Conservation (phyloP, 306 rosid species). For the Sicyos baderoa region DNA sequence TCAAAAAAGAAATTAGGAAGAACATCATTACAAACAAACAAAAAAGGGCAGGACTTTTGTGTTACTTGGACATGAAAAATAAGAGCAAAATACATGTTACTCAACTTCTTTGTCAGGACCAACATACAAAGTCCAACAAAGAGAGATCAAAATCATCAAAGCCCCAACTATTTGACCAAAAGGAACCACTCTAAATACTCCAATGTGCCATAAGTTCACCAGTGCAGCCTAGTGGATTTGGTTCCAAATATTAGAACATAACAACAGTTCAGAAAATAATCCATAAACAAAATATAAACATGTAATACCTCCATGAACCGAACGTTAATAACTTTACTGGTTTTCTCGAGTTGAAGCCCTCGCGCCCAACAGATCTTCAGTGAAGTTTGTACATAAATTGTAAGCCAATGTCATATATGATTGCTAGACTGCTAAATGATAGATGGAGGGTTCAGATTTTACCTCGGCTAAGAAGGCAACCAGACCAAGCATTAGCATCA, state of each 20-base stretch:
- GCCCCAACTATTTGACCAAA: slow-evolving; percentile 49
- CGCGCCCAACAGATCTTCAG: slow-evolving; percentile 64
- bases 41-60: too few relatives aligned
- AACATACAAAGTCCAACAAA: slow-evolving; percentile 50
- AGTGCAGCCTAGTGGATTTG: slow-evolving; percentile 44
- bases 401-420: neutral
- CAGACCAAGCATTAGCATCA: slow-evolving; percentile 50
- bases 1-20: neutral
- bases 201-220: slow-evolving; percentile 50
- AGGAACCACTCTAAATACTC: slow-evolving; percentile 32
- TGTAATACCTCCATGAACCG: slow-evolving; percentile 46
- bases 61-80: neutral
- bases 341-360: slow-evolving; percentile 79
- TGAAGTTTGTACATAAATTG: slow-evolving; percentile 11
- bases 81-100: neutral
- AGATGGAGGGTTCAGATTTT: neutral
- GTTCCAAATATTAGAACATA: neutral
- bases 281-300: neutral
- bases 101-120: slow-evolving; percentile 70
- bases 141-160: slow-evolving; percentile 50
- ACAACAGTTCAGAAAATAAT: neutral
- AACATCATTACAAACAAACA: neutral
- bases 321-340: slow-evolving; percentile 54
- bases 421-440: neutral
- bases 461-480: slow-evolving; percentile 82